Evolutionary conservation across 75 land plant genomes (phyloP).

Genomic region (Gnetum montanum): DNA sequence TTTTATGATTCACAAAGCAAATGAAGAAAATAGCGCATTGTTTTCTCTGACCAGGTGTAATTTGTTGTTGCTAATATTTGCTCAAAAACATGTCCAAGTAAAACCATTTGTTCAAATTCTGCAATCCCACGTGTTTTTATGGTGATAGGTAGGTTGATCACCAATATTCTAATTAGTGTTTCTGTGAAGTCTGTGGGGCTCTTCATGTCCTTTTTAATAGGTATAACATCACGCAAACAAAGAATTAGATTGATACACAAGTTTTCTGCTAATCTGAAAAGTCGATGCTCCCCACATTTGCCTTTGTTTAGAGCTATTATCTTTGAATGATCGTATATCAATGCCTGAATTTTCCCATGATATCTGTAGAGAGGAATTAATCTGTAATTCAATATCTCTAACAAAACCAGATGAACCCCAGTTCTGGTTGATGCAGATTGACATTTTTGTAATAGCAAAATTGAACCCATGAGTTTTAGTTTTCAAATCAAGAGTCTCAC

Average conservation of each 20-base stretch:
- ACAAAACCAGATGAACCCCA: too few species aligned
- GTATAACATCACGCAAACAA: constrained; percentile 66
- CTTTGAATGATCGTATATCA: constrained; percentile 87
- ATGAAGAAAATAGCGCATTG: constrained; percentile 80
- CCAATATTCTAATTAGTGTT: constrained; percentile 77
- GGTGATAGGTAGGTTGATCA: constrained; percentile 84
- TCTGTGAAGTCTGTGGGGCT: constrained; percentile 96
- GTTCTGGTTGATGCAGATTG: too few species aligned
- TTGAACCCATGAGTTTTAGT: too few species aligned
- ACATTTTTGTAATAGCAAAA: too few species aligned
- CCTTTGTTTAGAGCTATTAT: constrained; percentile 64
- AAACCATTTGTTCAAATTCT: constrained; percentile 78
- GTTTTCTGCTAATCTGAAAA: constrained; percentile 93
- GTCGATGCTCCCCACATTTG: constrained; percentile 94
- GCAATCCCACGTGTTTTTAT: constrained; percentile 98
- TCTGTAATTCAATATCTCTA: too few species aligned
- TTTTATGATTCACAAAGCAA: too few species aligned
- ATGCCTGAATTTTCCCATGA: constrained; percentile 68
- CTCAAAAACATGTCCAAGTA: constrained; percentile 69
- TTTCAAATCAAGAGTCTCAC: too few species aligned
- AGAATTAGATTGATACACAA: constrained; percentile 90
- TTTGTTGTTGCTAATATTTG: constrained; percentile 77
- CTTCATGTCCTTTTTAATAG: constrained; percentile 83
- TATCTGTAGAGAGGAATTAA: constrained; percentile 60
- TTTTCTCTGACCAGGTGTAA: constrained; percentile 98